These are phyloP conservation scores for Mycena sanguinolenta DNA, from an alignment of 768 basidiomycete species.

Conservation along the genomic window DNA sequence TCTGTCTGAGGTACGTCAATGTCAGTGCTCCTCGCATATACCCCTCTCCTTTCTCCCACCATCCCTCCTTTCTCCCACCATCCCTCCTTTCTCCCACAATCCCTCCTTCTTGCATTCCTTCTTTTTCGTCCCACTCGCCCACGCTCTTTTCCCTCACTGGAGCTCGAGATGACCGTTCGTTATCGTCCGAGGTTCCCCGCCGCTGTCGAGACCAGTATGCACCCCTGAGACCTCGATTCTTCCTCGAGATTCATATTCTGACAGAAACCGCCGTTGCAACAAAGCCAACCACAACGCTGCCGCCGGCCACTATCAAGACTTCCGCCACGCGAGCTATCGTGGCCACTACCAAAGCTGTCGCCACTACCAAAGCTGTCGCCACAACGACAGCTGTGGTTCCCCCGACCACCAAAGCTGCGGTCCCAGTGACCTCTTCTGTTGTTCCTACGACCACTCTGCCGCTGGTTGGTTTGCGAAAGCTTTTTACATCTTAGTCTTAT, in stretches of 20 bases:
- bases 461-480: background rate
- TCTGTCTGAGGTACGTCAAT: too few relatives aligned
- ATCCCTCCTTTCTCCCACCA: too few relatives aligned
- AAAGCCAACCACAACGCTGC: background rate
- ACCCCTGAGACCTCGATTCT: background rate
- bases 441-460: background rate
- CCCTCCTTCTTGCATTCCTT: background rate
- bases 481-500: background rate
- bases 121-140: conserved; percentile 5
- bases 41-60: too few relatives aligned
- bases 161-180: background rate
- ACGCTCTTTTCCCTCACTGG: conserved; percentile 18
- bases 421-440: background rate
- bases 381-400: background rate
- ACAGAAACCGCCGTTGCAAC: background rate
- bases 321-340: background rate
- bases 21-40: too few relatives aligned
- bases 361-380: background rate
- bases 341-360: background rate
- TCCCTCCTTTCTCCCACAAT: too few relatives aligned
- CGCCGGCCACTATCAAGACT: background rate
- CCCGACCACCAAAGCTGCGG: background rate
- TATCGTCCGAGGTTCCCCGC: conserved; percentile 8
- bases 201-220: conserved; percentile 2
- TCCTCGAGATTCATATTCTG: background rate